Conservation (phyloP, 257 asterid species). For the Solanum stenotomum region DNA sequence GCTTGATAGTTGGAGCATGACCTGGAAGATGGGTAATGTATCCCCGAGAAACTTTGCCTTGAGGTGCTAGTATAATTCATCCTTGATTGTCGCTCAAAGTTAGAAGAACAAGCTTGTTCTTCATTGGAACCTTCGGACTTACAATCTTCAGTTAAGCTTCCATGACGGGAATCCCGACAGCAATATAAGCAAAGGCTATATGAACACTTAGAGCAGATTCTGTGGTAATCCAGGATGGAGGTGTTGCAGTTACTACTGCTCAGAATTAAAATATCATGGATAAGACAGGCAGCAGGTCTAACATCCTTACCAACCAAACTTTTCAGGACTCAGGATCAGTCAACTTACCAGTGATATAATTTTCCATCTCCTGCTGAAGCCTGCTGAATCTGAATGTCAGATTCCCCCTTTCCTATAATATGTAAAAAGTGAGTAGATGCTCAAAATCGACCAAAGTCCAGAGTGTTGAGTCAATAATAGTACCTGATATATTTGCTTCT, state of each 20-base stretch:
- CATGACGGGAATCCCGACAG: slow-evolving; percentile 53
- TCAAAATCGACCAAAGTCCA: neutral
- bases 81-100: slow-evolving; percentile 20
- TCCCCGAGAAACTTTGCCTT: slow-evolving; percentile 25
- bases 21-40: slow-evolving; percentile 11
- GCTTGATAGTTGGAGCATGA: slow-evolving; percentile 33
- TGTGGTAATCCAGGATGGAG: slow-evolving; percentile 77
- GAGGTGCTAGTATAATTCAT: slow-evolving; percentile 15
- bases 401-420: slow-evolving; percentile 44
- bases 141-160: slow-evolving; percentile 21
- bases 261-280: slow-evolving; percentile 19
- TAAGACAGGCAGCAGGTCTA: slow-evolving; percentile 8
- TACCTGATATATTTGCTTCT: slow-evolving; percentile 72
- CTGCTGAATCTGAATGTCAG: slow-evolving; percentile 50
- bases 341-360: slow-evolving; percentile 57
- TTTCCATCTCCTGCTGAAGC: slow-evolving; percentile 22
- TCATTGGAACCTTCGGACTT: slow-evolving; percentile 30
- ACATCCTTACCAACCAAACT: slow-evolving; percentile 9
- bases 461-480: neutral
- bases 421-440: slow-evolving; percentile 1
- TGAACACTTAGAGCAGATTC: slow-evolving; percentile 76
- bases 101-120: slow-evolving; percentile 35
- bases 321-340: slow-evolving; percentile 7
- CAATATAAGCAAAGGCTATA: slow-evolving; percentile 82
- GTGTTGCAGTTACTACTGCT: slow-evolving; percentile 72